Evolutionary conservation across 371 early-diverging fungal species (phyloP), one percentile per base, ranked within the genome.

Genomic region (Zancudomyces culisetae): DNA sequence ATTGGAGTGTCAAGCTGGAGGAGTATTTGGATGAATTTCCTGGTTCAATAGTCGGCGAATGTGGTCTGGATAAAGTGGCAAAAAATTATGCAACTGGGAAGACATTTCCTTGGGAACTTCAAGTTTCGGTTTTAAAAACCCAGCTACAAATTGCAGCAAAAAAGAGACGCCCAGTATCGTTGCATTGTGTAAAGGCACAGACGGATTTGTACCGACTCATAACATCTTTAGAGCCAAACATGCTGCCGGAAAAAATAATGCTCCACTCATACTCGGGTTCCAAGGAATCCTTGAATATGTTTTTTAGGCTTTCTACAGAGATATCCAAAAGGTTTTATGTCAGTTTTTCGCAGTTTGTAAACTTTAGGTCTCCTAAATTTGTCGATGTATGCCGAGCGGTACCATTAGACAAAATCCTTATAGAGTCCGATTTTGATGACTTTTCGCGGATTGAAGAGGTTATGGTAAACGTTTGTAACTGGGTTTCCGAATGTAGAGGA

Each of bases 241-340:
- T 70, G 1, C 63, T 74, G 41, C 81, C 80, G 2, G 79, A 78
- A 1, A 64, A 73, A 26, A 68, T 91, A 27, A 86, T 86, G 64
- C 62, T 89, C 42, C 93, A 92, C 59, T 90, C 90, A 10, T 92
- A 72, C 59, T 77, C 80, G 2, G 91, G 87, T 10, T 81, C 85
- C 21, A 64, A 77, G 18, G 88, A 83, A 50, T 73, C 79, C 13
- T 56, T 80, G n/a, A 69, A 72, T 29, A 68, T 74, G 18, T 78
- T 90, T 43, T 30, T 77, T 0, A 65, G 71, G n/a, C 59, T 79
- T 35, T 60, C 66, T 22, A 62, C 66, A 15, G 72, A 75, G 45
- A 52, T 84, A 27, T 60, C 60, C 1, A 68, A 70, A 30, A 60
- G 78, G 23, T 73, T 83, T 8, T 68, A 60, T 21, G 59, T 63